These are phyloP conservation scores for Cryptococcus jaspeensis DNA, from an alignment of 1,284 basidiomycete species.

Conservation along the genomic window DNA sequence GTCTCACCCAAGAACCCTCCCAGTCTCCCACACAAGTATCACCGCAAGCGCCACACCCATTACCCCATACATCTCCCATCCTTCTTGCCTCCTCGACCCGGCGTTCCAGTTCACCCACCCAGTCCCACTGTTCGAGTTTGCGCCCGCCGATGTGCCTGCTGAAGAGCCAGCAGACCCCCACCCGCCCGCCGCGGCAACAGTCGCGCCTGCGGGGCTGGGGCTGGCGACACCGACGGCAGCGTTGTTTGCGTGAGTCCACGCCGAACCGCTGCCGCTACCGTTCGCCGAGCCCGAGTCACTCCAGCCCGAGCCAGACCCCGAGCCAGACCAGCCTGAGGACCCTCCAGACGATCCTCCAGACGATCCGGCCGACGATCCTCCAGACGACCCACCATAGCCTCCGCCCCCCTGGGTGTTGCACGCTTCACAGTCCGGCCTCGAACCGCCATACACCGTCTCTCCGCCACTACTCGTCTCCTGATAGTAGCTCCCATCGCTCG, in stretches of 20 bases:
- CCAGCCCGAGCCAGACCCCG: neutral
- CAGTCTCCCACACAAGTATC: no score
- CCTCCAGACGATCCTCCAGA: neutral
- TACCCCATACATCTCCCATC: neutral
- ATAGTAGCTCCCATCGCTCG: slow-evolving; percentile 14
- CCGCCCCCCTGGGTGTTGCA: neutral
- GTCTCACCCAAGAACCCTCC: no score
- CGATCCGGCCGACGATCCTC: neutral
- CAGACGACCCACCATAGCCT: neutral
- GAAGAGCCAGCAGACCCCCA: neutral
- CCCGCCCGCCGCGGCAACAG: neutral
- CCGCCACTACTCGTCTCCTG: slow-evolving; percentile 14
- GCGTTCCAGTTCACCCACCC: slow-evolving; percentile 11
- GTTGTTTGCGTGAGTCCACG: slow-evolving; percentile 25
- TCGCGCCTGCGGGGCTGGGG: neutral
- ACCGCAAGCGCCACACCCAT: neutral
- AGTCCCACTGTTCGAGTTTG: neutral
- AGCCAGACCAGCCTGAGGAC: neutral
- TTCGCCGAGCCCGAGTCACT: neutral
- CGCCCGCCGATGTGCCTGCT: neutral
- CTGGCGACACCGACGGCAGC: slow-evolving; percentile 3
- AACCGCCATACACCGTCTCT: slow-evolving; percentile 1
- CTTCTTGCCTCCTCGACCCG: neutral
- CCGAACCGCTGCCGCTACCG: slow-evolving; percentile 6
- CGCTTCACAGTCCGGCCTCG: neutral